Conservation (phyloP, 2,329 filamentous ascomycete genomes). For the Neonectria sp. region DNA sequence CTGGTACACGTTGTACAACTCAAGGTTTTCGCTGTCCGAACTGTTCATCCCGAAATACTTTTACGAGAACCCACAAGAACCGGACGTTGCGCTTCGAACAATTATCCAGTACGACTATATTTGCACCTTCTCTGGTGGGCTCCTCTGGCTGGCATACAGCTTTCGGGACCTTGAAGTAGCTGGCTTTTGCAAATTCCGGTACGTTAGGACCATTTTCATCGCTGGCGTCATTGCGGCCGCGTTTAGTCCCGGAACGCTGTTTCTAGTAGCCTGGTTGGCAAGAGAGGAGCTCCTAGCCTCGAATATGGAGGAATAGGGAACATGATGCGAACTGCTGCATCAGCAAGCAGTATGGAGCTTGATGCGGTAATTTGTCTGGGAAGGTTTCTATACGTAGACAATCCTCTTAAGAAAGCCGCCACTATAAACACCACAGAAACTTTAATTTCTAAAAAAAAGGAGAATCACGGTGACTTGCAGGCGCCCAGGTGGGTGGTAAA, state of each 20-base stretch:
- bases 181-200: slow-evolving; percentile 33
- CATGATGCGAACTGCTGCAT: background rate
- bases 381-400: too few relatives aligned
- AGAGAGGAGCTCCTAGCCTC: slow-evolving; percentile 36
- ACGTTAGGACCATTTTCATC: slow-evolving; percentile 12
- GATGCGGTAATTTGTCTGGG: too few relatives aligned
- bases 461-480: too few relatives aligned
- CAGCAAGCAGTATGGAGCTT: background rate
- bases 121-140: slow-evolving; percentile 32
- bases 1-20: slow-evolving; percentile 38
- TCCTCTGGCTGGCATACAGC: slow-evolving; percentile 45
- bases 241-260: slow-evolving; percentile 35
- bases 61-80: slow-evolving; percentile 28
- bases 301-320: background rate
- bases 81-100: slow-evolving; percentile 32
- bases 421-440: too few relatives aligned
- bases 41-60: slow-evolving; percentile 46
- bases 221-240: slow-evolving; percentile 8
- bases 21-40: slow-evolving; percentile 21
- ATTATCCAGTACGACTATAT: slow-evolving; percentile 51
- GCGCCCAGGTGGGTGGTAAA: too few relatives aligned
- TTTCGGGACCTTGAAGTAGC: slow-evolving; percentile 43
- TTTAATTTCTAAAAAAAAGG: too few relatives aligned
- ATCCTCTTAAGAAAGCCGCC: too few relatives aligned
- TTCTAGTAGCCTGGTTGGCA: slow-evolving; percentile 39